These are phyloP conservation scores for Pleurotus tuber-regium DNA, from an alignment of 768 basidiomycete genomes.

Conservation along the genomic window DNA sequence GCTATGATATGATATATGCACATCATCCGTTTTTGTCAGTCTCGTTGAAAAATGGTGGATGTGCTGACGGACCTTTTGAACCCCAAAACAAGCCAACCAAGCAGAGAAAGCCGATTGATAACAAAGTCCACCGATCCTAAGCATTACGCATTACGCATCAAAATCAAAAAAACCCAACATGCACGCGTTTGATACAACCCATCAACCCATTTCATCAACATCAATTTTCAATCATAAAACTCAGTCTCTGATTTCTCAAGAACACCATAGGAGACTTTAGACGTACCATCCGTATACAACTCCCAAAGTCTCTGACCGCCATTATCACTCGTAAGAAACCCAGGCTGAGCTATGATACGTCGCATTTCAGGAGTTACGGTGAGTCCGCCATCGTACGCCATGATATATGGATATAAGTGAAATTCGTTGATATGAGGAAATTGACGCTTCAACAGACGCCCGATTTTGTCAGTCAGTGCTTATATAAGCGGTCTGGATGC, in stretches of 20 bases:
- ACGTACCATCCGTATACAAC: slow-evolving; percentile 25
- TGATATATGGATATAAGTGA: background rate
- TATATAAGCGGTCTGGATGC: too few relatives aligned
- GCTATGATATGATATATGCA: too few relatives aligned
- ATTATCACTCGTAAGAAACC: slow-evolving; percentile 20
- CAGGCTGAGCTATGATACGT: slow-evolving; percentile 25
- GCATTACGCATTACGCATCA: too few relatives aligned
- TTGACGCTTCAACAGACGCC: too few relatives aligned
- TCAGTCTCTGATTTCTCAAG: too few relatives aligned
- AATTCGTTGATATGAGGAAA: background rate
- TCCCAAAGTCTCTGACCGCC: slow-evolving; percentile 27
- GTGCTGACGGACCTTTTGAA: slow-evolving; percentile 19
- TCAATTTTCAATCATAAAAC: too few relatives aligned
- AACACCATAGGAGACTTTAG: background rate
- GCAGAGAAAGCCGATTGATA: slow-evolving; percentile 21
- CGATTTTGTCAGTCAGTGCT: too few relatives aligned
- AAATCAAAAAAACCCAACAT: too few relatives aligned
- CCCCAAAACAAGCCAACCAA: slow-evolving; percentile 26
- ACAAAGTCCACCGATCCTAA: slow-evolving; percentile 18
- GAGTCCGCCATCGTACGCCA: slow-evolving; percentile 23
- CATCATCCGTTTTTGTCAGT: background rate
- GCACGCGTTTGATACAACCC: too few relatives aligned
- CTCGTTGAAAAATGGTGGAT: background rate
- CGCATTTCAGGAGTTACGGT: slow-evolving; percentile 25
- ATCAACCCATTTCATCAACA: too few relatives aligned